Evolutionary conservation across 164 flowering plant species (phyloP).

Genomic region (Saururus chinensis): DNA sequence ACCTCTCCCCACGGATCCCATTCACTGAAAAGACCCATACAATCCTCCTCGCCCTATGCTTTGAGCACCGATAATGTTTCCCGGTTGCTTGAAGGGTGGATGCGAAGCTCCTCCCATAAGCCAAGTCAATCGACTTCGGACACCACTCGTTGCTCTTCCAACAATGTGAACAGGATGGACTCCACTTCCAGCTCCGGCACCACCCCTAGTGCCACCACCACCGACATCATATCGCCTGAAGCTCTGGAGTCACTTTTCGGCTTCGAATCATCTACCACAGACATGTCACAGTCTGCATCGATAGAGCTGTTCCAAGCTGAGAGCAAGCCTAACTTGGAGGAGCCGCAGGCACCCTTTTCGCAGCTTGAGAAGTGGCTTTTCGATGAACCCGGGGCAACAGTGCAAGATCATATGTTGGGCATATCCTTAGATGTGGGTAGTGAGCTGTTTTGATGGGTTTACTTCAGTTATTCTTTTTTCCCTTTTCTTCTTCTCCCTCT

Average conservation of each 20-base stretch:
- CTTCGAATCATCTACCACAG: conserved; percentile 40
- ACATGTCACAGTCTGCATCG: conserved; percentile 34
- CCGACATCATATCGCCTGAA: conserved; percentile 21
- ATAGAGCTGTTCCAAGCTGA: conserved; percentile 29
- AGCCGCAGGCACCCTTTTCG: conserved; percentile 20
- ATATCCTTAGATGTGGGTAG: conserved; percentile 27
- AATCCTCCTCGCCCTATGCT: conserved; percentile 34
- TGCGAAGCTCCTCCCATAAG: conserved; percentile 34
- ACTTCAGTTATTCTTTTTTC: conserved; percentile 1
- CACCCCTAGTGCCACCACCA: conserved; percentile 1
- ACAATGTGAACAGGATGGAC: conserved; percentile 5
- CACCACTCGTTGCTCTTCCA: conserved; percentile 7
- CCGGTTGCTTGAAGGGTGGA: conserved; percentile 53
- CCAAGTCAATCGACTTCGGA: conserved; percentile 11
- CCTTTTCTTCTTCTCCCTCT: not conserved
- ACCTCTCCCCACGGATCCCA: conserved; percentile 3
- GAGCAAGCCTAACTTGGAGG: conserved; percentile 28
- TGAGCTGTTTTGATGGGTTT: conserved; percentile 24
- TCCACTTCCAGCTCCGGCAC: conserved; percentile 16
- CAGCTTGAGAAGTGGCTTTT: conserved; percentile 76
- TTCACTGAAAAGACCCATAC: conserved; percentile 2
- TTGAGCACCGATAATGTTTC: conserved; percentile 74
- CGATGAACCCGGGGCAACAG: conserved; percentile 33
- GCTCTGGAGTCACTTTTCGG: conserved; percentile 40
- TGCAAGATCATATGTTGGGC: conserved; percentile 20